Evolutionary conservation across 2,329 filamentous ascomycete genomes (phyloP).

Genomic region (Mariannaea sp.): DNA sequence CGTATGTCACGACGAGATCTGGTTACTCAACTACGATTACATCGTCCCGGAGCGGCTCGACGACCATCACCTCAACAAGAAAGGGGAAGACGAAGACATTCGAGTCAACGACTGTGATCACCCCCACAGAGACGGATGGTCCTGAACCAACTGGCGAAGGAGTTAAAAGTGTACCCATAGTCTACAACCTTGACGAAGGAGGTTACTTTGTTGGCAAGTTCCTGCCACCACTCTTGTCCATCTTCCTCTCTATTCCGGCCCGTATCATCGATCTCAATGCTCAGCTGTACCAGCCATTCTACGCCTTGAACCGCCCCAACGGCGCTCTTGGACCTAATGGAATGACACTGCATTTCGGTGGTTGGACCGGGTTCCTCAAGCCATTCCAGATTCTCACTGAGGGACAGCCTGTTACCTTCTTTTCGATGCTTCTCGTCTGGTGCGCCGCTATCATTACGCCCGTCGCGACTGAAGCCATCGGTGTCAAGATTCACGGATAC

Average conservation of each 20-base stretch:
- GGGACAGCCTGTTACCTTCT: conserved; percentile 36
- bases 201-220: conserved; percentile 50
- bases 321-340: conserved; percentile 49
- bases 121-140: conserved; percentile 15
- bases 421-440: conserved; percentile 35
- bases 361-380: conserved; percentile 43
- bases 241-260: conserved; percentile 48
- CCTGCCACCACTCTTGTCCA: conserved; percentile 48
- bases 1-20: conserved; percentile 19
- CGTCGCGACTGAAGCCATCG: conserved; percentile 33
- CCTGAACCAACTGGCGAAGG: conserved; percentile 13
- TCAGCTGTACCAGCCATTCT: conserved; percentile 52
- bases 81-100: conserved; percentile 29
- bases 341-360: conserved; percentile 49
- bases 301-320: conserved; percentile 45
- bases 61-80: conserved; percentile 28
- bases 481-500: conserved; percentile 35
- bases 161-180: conserved; percentile 19
- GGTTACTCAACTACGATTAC: conserved; percentile 25
- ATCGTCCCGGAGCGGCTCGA: conserved; percentile 24
- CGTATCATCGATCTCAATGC: conserved; percentile 51
- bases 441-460: conserved; percentile 31
- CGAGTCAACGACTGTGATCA: conserved; percentile 21
- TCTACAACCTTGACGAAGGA: conserved; percentile 28
- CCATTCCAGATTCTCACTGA: conserved; percentile 43